Conservation (phyloP, 2,329 filamentous ascomycete genomes). For the Nemania sp. region DNA sequence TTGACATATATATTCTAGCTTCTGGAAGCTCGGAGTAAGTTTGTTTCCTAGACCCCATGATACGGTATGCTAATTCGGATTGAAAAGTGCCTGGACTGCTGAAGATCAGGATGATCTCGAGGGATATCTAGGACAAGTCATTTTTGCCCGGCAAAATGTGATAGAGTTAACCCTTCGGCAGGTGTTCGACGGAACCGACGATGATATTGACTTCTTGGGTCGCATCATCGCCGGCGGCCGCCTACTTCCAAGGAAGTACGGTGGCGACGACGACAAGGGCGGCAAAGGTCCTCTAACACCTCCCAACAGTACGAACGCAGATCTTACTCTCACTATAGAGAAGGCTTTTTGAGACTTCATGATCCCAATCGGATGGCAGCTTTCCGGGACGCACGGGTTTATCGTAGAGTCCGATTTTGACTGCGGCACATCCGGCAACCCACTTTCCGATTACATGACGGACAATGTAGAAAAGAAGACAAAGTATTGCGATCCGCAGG, state of each 20-base stretch:
- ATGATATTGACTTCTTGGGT: slow-evolving; percentile 31
- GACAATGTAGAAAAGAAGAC: background rate
- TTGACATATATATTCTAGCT: slow-evolving; percentile 1
- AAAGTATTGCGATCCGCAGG: slow-evolving; percentile 1
- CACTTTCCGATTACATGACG: slow-evolving; percentile 5
- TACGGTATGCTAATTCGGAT: background rate
- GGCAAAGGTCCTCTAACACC: background rate
- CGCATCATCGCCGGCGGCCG: slow-evolving; percentile 37
- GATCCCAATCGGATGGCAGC: slow-evolving; percentile 40
- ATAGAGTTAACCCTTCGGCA: slow-evolving; percentile 18
- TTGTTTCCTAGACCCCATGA: background rate
- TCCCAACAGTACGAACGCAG: background rate
- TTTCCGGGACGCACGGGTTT: slow-evolving; percentile 36
- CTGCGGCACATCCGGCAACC: slow-evolving; percentile 1
- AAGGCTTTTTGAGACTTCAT: slow-evolving; percentile 39
- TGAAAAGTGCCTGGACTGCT: slow-evolving; percentile 32
- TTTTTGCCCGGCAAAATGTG: slow-evolving; percentile 1
- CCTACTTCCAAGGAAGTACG: slow-evolving; percentile 30
- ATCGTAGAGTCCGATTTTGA: slow-evolving; percentile 35
- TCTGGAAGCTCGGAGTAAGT: slow-evolving; percentile 5
- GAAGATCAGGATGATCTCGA: slow-evolving; percentile 12
- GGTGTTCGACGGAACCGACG: slow-evolving; percentile 34
- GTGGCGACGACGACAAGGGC: background rate
- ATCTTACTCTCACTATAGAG: slow-evolving; percentile 21
- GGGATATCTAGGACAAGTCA: background rate